Evolutionary conservation across 2,329 filamentous ascomycete genomes (phyloP).

Genomic region (Cladophialophora immunda): DNA sequence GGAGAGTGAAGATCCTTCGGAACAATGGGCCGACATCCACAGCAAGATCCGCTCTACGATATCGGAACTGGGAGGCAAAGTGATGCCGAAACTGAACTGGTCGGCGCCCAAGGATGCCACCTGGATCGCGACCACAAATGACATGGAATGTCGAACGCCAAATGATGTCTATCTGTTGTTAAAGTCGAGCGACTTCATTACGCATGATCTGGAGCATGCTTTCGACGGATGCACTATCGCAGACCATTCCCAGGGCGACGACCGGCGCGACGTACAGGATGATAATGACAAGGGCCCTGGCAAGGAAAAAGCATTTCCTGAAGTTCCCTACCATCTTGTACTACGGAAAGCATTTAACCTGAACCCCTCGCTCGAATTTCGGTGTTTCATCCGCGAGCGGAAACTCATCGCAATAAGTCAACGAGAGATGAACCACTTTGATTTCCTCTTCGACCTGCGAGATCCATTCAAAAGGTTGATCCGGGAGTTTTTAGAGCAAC

Average conservation of each 20-base stretch:
- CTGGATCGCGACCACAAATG: constrained; percentile 88
- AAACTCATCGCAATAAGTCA: constrained; percentile 85
- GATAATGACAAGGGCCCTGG: not conserved
- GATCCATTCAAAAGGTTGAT: constrained; percentile 74
- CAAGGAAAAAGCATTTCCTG: constrained; percentile 1
- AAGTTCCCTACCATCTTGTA: constrained; percentile 79
- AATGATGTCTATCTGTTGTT: constrained; percentile 94
- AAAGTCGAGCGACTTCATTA: constrained; percentile 94
- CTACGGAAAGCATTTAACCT: constrained; percentile 87
- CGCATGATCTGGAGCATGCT: constrained; percentile 90
- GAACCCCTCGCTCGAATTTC: constrained; percentile 91
- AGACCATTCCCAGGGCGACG: constrained; percentile 35
- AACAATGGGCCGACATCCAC: constrained; percentile 75
- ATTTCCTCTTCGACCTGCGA: constrained; percentile 77
- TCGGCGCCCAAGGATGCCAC: constrained; percentile 94
- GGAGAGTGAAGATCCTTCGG: constrained; percentile 66
- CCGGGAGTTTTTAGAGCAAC: constrained; percentile 74
- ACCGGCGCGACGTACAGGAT: not conserved
- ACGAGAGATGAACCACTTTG: constrained; percentile 88
- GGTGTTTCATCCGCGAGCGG: constrained; percentile 89
- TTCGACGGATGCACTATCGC: constrained; percentile 75
- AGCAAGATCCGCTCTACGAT: constrained; percentile 79
- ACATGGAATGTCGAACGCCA: constrained; percentile 84
- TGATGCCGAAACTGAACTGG: constrained; percentile 96
- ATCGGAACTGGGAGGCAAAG: constrained; percentile 80